Evolutionary conservation across 495 filamentous ascomycete species (phyloP), one percentile per base, ranked within the genome.

Genomic region (Podospora pseudoanserina): DNA sequence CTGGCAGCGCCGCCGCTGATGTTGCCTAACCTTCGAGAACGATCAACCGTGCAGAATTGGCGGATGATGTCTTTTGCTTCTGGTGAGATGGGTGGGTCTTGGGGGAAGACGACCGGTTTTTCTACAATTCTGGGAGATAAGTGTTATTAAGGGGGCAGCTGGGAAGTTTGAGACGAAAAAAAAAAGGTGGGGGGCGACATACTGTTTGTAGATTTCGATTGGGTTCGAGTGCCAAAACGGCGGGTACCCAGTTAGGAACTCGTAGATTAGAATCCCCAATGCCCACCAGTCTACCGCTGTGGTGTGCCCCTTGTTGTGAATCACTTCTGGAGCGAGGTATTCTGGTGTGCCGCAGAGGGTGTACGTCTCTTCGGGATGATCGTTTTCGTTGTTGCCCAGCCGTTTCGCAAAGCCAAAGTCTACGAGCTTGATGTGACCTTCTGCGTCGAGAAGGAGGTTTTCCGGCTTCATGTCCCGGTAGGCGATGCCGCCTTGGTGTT

Each of bases 231-330:
- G 92, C 91, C 94, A 99, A 78, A 99, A 99, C 2, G 95, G 95
- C 5, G 95, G 95, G 73, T 97, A 96, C 49, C 95, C 95, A 3
- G 95, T 93, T 28, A 97, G 82, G 74, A 99, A 97, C 75, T 99
- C 95, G 77, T 96, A 98, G 65, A 97, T 92, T 63, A 99, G 79
- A 70, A 99, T 96, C 5, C 95, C 95, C 69, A 98, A 83, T 6
- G 95, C 96, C 95, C 95, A 99, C 95, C 95, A 99, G 79, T 99
- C 95, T n/a, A 99, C 95, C 0, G 95, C 94, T 49, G 92, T 92
- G 32, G 92, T 93, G 75, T 99, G 95, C 16, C 93, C 94, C 74
- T 93, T 94, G 76, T 93, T 96, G 70, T 94, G 90, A 67, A 99
- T 97, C 20, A 97, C 94, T 81, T 99, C 95, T 2, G 95, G 95